Evolutionary conservation across 2,329 filamentous ascomycete genomes (phyloP).

Genomic region (Sarocladium strictum): DNA sequence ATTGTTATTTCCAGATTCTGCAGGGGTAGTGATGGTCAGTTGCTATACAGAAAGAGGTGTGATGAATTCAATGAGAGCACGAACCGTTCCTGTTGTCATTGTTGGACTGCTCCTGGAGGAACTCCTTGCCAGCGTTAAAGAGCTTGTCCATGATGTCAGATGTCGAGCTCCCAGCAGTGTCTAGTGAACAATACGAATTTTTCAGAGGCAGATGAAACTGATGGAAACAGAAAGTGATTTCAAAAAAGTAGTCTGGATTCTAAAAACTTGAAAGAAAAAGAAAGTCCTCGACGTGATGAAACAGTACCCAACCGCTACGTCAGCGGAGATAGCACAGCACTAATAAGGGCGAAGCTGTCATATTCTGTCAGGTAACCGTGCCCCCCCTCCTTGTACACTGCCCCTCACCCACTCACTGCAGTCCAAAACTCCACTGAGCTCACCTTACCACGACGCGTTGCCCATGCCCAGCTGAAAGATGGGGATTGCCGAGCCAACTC

Average conservation of each 20-base stretch:
- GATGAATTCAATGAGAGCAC: too few species aligned
- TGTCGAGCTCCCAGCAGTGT: constrained; percentile 16
- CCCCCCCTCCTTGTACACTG: not conserved
- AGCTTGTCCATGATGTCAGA: constrained; percentile 31
- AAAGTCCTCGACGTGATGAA: not conserved
- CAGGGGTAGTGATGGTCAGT: not conserved
- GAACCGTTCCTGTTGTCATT: constrained; percentile 15
- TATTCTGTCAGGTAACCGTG: not conserved
- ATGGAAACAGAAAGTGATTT: too few species aligned
- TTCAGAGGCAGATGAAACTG: too few species aligned
- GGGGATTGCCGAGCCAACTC: not conserved
- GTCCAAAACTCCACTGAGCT: not conserved
- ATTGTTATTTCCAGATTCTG: constrained; percentile 16
- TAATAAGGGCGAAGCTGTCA: not conserved
- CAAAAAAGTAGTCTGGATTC: not conserved
- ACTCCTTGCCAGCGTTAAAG: constrained; percentile 31
- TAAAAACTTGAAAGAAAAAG: not conserved
- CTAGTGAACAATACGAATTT: too few species aligned
- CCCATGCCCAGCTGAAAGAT: not conserved
- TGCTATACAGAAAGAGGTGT: too few species aligned
- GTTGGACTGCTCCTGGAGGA: constrained; percentile 25
- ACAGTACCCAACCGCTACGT: not conserved
- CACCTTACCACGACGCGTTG: too few species aligned
- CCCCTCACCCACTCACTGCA: not conserved
- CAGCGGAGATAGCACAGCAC: too few species aligned